Evolutionary conservation across 305 asterid genomes (phyloP).

Genomic region (Solanum hybrid): DNA sequence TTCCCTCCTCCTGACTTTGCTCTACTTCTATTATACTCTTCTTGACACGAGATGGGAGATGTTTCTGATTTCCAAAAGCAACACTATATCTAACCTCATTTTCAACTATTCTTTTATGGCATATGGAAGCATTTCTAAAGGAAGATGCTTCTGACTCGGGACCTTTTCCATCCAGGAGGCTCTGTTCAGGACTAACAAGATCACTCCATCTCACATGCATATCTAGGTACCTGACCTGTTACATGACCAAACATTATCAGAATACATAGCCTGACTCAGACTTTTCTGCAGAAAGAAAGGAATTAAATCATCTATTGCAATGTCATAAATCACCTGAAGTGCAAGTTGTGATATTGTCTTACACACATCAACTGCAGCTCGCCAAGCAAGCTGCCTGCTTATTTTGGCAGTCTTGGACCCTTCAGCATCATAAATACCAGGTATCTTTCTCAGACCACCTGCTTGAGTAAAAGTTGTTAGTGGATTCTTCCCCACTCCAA

Average conservation of each 20-base stretch:
- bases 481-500: not conserved
- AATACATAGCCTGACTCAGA: not conserved
- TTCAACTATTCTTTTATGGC: conserved; percentile 50
- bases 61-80: conserved; percentile 79
- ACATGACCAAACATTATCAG: conserved; percentile 11
- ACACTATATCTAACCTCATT: conserved; percentile 60
- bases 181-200: conserved; percentile 72
- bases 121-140: conserved; percentile 74
- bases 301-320: not conserved
- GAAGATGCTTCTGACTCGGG: conserved; percentile 72
- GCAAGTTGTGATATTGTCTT: conserved; percentile 73
- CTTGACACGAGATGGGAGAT: conserved; percentile 87
- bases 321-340: conserved; percentile 60
- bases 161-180: conserved; percentile 59
- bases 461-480: conserved; percentile 10
- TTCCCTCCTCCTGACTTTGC: conserved; percentile 43
- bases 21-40: conserved; percentile 63
- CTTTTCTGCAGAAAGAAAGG: not conserved
- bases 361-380: conserved; percentile 85
- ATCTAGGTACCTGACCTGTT: conserved; percentile 88
- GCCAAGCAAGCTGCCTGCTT: conserved; percentile 79
- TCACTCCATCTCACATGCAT: conserved; percentile 79
- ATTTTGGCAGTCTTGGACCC: conserved; percentile 52
- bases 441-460: conserved; percentile 71
- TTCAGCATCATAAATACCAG: conserved; percentile 56